Conservation (phyloP, 805 yeast genomes). For the Candida sphagnicola region DNA sequence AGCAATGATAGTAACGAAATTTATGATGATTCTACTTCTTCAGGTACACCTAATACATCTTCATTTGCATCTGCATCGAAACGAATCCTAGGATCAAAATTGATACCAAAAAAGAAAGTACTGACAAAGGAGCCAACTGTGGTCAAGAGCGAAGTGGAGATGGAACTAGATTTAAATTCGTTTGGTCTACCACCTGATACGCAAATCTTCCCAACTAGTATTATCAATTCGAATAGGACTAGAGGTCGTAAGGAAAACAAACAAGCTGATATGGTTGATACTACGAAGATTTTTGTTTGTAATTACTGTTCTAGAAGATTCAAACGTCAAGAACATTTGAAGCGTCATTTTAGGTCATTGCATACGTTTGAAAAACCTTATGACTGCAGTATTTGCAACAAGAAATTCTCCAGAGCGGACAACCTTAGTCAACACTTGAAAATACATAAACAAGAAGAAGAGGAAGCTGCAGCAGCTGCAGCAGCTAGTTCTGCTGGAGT, state of each 20-base stretch:
- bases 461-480: conserved; percentile 5
- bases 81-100: conserved; percentile 36
- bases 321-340: conserved; percentile 73
- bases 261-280: conserved; percentile 48
- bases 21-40: conserved; percentile 6
- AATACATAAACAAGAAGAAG: conserved; percentile 42
- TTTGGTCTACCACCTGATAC: conserved; percentile 39
- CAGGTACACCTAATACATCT: conserved; percentile 9
- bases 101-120: conserved; percentile 27
- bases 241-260: conserved; percentile 65
- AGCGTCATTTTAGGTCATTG: conserved; percentile 68
- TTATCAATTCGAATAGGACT: conserved; percentile 35
- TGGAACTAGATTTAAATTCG: conserved; percentile 36
- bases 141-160: conserved; percentile 37
- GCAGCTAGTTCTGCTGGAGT: neutral
- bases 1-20: neutral
- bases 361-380: conserved; percentile 73
- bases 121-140: conserved; percentile 14
- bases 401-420: conserved; percentile 64
- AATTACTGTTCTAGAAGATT: conserved; percentile 61
- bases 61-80: conserved; percentile 33
- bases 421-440: conserved; percentile 65
- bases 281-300: conserved; percentile 57
- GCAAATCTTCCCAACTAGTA: conserved; percentile 31
- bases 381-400: conserved; percentile 56